Base-by-base conservation (phyloP, 2,329 filamentous ascomycete genomes). In the Bipolaris oryzae region DNA sequence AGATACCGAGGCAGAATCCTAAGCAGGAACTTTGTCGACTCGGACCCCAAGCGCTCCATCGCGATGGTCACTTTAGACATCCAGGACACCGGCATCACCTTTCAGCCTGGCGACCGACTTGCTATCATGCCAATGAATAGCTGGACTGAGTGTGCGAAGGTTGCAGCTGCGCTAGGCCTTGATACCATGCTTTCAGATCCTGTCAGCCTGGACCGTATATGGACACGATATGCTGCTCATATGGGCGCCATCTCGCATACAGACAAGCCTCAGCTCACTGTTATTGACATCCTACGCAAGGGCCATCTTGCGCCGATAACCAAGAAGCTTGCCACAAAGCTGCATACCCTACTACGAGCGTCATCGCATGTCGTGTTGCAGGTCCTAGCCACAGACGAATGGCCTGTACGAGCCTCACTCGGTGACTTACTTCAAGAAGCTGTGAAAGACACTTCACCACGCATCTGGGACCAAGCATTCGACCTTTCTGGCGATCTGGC, bases 91-190 rank as follows among this genome's bases (percentile, higher is more conserved):
- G 82, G 82, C 0, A 81, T 84, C 42, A 84, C 82, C 0, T 85
- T 83, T 52, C 76, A 79, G 46, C 82, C 82, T 0, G 83, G 83
- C 0, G 82, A 85, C 50, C 77, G 82, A 5, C 75, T 85, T 5
- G 82, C 82, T 0, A 73, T 85, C 2, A 84, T 85, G 82, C 82
- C 82, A 0, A 76, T 84, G 15, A 85, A 84, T 53, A 78, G 75
- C 52, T 84, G 81, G 82, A 78, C 79, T 7, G 82, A 85, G 62
- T 83, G 81, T 48, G 82, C 82, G 16, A 84, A 84, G 60, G 80
- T 85, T 9, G 81, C 80, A 2, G 78, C 81, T 0, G 81, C 81
- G 0, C 74, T 85, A 1, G 82, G 82, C 0, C 72, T 84, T 0
- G 81, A 81, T 31, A 68, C 76, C 2, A 77, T 79, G 55, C 75